Evolutionary conservation across 306 rosid genomes (phyloP).

Genomic region (Spatholobus suberectus): DNA sequence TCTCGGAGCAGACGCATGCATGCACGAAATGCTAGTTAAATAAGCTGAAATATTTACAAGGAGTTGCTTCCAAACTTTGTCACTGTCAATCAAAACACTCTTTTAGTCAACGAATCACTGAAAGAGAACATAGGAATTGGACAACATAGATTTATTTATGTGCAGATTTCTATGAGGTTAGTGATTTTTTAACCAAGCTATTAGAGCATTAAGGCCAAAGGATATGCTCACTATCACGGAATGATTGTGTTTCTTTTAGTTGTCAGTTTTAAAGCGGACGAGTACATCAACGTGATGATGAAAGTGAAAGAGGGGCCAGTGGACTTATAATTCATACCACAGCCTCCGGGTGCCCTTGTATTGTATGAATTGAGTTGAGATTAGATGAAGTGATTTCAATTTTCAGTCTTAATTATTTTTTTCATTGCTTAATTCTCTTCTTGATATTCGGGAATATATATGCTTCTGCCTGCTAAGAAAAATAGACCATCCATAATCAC

Average conservation of each 20-base stretch:
- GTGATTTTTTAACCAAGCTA: background rate
- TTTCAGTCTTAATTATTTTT: no score
- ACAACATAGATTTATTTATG: background rate
- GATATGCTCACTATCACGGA: background rate
- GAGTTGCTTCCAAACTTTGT: background rate
- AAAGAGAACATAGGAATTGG: background rate
- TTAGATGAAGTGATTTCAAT: no score
- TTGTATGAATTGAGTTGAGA: no score
- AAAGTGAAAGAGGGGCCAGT: constrained; percentile 42
- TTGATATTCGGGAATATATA: background rate
- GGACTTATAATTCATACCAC: background rate
- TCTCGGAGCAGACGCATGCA: constrained; percentile 11
- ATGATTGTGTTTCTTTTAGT: constrained; percentile 37
- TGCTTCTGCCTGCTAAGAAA: background rate
- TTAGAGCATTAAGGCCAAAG: background rate
- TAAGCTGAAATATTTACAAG: constrained; percentile 9
- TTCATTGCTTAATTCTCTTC: background rate
- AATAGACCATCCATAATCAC: no score
- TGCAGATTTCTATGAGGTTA: background rate
- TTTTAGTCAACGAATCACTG: background rate
- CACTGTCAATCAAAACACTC: constrained; percentile 35
- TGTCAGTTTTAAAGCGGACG: constrained; percentile 28
- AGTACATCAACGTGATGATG: constrained; percentile 31
- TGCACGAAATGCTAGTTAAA: background rate
- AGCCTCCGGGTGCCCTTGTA: background rate